A percentile compares a stretch with the other conserved stretches of the same genome.
These are phyloP conservation scores for Prinsepia uniflora DNA, from an alignment of 306 rosid genomes.

Conservation along the genomic window DNA sequence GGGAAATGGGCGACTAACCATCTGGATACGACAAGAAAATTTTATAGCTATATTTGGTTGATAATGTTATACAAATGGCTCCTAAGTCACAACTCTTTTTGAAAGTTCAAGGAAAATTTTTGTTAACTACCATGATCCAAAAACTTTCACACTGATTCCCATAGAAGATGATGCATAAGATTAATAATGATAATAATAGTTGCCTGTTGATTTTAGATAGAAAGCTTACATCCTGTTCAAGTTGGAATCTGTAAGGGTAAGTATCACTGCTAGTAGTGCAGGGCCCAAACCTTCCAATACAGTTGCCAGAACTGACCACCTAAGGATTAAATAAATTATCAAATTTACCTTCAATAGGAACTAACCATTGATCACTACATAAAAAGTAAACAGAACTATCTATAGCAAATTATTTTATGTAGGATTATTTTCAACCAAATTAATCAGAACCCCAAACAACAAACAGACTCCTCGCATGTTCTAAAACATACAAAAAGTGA, in stretches of 20 bases:
- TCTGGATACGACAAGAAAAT: not conserved
- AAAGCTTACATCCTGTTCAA: constrained; percentile 70
- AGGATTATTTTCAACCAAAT: not conserved
- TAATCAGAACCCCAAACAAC: not conserved
- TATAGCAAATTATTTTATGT: not conserved
- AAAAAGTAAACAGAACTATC: not conserved
- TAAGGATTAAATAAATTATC: constrained; percentile 29
- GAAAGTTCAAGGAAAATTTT: not conserved
- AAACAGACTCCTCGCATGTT: not conserved
- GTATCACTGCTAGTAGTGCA: constrained; percentile 30
- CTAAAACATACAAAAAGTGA: not conserved
- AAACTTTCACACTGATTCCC: not conserved
- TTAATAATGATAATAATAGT: not conserved
- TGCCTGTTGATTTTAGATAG: not conserved
- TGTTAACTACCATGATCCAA: not conserved
- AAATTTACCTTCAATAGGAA: constrained; percentile 6
- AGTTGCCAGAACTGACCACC: constrained; percentile 31
- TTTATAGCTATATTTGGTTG: not conserved
- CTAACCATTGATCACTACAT: not conserved
- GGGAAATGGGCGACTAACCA: not conserved
- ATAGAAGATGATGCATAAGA: not conserved
- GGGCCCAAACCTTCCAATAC: constrained; percentile 25
- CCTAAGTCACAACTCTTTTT: not conserved
- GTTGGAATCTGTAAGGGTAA: constrained; percentile 47
- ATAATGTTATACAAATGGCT: not conserved